These are phyloP conservation scores for Metschnikowia matae DNA, from an alignment of 805 yeast genomes.

Conservation along the genomic window DNA sequence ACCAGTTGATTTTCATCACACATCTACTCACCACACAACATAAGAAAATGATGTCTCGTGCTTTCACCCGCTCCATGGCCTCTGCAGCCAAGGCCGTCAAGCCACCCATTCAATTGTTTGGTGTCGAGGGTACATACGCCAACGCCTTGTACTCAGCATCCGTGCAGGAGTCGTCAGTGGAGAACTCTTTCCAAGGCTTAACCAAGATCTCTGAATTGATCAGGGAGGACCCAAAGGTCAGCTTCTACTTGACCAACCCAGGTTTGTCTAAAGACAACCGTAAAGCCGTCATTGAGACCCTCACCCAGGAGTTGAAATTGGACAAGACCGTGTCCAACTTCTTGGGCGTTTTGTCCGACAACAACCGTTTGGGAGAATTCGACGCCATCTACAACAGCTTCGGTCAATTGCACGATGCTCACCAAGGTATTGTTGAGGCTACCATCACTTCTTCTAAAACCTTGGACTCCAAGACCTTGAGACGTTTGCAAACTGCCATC, in stretches of 20 bases:
- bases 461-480: constrained; percentile 74
- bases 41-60: constrained; percentile 53
- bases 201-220: constrained; percentile 52
- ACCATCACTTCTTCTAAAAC: constrained; percentile 83
- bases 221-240: constrained; percentile 59
- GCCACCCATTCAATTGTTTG: constrained; percentile 92
- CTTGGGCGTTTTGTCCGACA: constrained; percentile 81
- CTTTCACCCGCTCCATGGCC: constrained; percentile 68
- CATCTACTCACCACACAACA: constrained; percentile 2
- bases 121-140: constrained; percentile 96
- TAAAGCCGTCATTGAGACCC: constrained; percentile 58
- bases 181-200: constrained; percentile 64
- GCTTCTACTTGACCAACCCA: constrained; percentile 69
- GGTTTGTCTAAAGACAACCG: constrained; percentile 76
- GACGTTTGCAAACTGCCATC: constrained; percentile 75
- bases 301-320: constrained; percentile 46
- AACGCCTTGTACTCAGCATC: constrained; percentile 92
- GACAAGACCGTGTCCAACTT: constrained; percentile 77
- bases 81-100: constrained; percentile 61
- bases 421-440: constrained; percentile 90
- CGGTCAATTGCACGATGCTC: constrained; percentile 75
- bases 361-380: constrained; percentile 83
- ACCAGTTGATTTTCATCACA: constrained; percentile 1
- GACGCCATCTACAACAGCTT: constrained; percentile 65
- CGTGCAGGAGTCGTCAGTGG: constrained; percentile 72